Percentiles rank a stretch among this genome's conserved stretches.
These are phyloP conservation scores for Wickerhamomyces chaumierensis DNA, from an alignment of 805 yeast species.

Conservation along the genomic window DNA sequence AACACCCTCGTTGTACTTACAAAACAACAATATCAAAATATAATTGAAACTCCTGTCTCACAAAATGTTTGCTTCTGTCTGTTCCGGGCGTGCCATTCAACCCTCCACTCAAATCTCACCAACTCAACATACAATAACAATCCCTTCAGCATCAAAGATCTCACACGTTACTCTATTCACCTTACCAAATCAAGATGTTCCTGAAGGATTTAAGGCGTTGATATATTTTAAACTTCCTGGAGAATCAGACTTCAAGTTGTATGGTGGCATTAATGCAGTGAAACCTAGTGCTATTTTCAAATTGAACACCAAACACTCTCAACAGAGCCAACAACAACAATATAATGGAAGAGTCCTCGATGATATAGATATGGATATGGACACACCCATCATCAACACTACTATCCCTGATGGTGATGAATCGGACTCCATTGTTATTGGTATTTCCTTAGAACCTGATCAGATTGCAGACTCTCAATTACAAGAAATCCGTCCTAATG, in stretches of 20 bases:
- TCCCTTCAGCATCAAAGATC: conserved; percentile 51
- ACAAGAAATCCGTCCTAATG: conserved; percentile 22
- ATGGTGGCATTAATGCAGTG: conserved; percentile 47
- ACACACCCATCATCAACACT: no score
- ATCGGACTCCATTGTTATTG: conserved; percentile 37
- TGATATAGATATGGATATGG: conserved; percentile 46
- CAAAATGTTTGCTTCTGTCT: conserved; percentile 60
- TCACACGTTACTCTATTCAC: conserved; percentile 79
- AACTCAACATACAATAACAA: conserved; percentile 52
- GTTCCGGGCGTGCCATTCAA: conserved; percentile 49
- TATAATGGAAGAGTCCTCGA: no score
- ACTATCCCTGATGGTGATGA: conserved; percentile 7
- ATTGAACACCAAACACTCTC: conserved; percentile 43
- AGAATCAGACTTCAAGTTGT: conserved; percentile 42
- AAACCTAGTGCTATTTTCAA: conserved; percentile 92
- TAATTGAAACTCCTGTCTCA: no score
- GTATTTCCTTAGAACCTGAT: conserved; percentile 84
- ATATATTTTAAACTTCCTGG: conserved; percentile 69
- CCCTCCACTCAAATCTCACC: conserved; percentile 57
- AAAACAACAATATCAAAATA: no score
- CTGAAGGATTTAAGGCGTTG: conserved; percentile 65
- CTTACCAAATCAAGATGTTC: conserved; percentile 70
- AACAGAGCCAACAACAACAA: no score
- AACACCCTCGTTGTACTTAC: no score
- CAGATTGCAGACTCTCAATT: conserved; percentile 52